Conservation (phyloP, 345 rosid species). For the Stellera chamaejasme region DNA sequence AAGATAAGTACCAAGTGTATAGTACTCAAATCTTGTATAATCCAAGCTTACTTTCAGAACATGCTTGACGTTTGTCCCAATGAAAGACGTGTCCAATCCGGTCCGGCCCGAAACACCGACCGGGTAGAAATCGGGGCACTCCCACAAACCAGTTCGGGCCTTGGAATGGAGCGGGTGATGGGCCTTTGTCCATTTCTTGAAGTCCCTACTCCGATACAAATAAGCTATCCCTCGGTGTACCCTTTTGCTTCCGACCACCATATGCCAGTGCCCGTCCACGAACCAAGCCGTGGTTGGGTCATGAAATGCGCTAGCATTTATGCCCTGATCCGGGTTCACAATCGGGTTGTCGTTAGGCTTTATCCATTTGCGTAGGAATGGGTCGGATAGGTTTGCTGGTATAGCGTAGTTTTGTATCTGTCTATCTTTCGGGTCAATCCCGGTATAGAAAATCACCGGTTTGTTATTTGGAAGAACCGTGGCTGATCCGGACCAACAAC, state of each 20-base stretch:
- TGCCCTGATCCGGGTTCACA: conserved; percentile 23
- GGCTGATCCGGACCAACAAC: conserved; percentile 89
- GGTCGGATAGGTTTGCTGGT: conserved; percentile 59
- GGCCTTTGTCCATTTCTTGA: conserved; percentile 53
- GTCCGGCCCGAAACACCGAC: conserved; percentile 19
- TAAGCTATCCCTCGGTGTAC: conserved; percentile 47
- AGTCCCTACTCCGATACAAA: conserved; percentile 57
- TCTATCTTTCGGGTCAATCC: conserved; percentile 31
- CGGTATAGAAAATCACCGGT: conserved; percentile 70
- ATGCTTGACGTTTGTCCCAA: conserved; percentile 28
- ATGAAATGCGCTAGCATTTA: conserved; percentile 71
- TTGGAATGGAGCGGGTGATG: conserved; percentile 48
- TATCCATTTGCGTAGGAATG: conserved; percentile 59
- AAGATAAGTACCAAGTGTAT: conserved; percentile 50
- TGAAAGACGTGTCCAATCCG: conserved; percentile 38
- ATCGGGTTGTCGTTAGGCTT: conserved; percentile 75
- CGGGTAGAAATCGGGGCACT: conserved; percentile 85
- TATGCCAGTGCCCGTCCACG: conserved; percentile 47
- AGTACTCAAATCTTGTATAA: conserved; percentile 57
- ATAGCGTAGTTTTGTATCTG: conserved; percentile 68
- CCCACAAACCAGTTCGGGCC: conserved; percentile 58
- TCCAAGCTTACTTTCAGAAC: conserved; percentile 76
- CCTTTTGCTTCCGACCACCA: conserved; percentile 39
- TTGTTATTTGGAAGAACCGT: conserved; percentile 49
- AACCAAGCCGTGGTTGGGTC: conserved; percentile 91